Conservation (phyloP, 495 filamentous ascomycete genomes). For the Aspergillus wentii region DNA sequence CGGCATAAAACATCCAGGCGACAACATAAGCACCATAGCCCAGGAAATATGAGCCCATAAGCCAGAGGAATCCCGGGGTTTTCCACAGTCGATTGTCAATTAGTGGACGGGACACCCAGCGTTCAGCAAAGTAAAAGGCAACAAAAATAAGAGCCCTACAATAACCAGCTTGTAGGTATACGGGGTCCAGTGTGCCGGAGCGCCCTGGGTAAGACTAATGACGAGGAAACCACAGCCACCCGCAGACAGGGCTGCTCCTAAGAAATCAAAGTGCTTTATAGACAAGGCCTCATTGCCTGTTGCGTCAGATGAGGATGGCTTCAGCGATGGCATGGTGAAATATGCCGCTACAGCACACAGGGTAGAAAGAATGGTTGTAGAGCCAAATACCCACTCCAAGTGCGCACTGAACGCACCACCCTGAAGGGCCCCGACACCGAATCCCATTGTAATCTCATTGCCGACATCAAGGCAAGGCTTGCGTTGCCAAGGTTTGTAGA, state of each 20-base stretch:
- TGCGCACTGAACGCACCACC: constrained; percentile 19
- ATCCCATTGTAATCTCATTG: constrained; percentile 20
- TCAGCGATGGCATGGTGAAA: constrained; percentile 17
- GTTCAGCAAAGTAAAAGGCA: constrained; percentile 20
- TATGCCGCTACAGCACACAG: constrained; percentile 16
- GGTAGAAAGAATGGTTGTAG: constrained; percentile 20
- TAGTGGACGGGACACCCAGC: constrained; percentile 15
- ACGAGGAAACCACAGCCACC: constrained; percentile 24
- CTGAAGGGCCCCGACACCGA: constrained; percentile 20
- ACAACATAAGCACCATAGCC: constrained; percentile 41
- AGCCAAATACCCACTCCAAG: constrained; percentile 25
- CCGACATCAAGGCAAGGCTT: constrained; percentile 26
- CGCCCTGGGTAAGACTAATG: constrained; percentile 24
- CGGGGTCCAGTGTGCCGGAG: constrained; percentile 19
- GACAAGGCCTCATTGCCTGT: constrained; percentile 15
- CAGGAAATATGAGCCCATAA: constrained; percentile 40
- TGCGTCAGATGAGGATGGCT: no score
- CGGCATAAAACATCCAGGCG: constrained; percentile 43
- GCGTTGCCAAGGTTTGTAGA: constrained; percentile 24
- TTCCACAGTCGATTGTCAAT: constrained; percentile 24
- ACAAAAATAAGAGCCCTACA: constrained; percentile 16
- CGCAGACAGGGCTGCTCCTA: constrained; percentile 19
- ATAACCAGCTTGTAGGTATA: constrained; percentile 23
- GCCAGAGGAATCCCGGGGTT: constrained; percentile 36
- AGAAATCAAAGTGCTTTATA: constrained; percentile 21